Conservation (phyloP, 176 grass and related monocot species). For the Panicum miliaceum region DNA sequence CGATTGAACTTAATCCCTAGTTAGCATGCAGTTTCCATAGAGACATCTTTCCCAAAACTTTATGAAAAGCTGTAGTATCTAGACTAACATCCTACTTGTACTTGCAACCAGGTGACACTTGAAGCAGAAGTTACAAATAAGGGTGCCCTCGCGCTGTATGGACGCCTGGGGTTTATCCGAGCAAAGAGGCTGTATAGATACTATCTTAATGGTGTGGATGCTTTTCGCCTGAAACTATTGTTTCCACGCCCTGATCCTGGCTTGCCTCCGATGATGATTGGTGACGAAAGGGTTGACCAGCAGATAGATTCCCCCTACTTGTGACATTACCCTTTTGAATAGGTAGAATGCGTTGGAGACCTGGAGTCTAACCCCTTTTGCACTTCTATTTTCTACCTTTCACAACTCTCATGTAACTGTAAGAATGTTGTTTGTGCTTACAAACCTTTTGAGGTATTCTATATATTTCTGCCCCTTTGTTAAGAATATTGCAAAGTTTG, state of each 20-base stretch:
- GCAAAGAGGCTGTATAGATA: conserved; percentile 93
- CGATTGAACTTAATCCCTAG: background rate
- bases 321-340: conserved; percentile 25
- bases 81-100: background rate
- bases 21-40: background rate
- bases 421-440: background rate
- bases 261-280: conserved; percentile 34
- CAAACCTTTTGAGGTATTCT: background rate
- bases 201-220: conserved; percentile 93
- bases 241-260: conserved; percentile 63
- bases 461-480: background rate
- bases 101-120: conserved; percentile 74
- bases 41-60: background rate
- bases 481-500: background rate
- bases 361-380: background rate
- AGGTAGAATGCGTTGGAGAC: background rate
- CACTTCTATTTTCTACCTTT: conserved; percentile 10
- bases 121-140: conserved; percentile 98
- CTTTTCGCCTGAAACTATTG: conserved; percentile 86
- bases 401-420: background rate
- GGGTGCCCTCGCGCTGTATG: conserved; percentile 85
- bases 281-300: conserved; percentile 41
- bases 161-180: conserved; percentile 90
- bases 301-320: conserved; percentile 61
- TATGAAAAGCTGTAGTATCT: background rate